Evolutionary conservation across 495 filamentous ascomycete genomes (phyloP).

Genomic region (Tuber borchii): DNA sequence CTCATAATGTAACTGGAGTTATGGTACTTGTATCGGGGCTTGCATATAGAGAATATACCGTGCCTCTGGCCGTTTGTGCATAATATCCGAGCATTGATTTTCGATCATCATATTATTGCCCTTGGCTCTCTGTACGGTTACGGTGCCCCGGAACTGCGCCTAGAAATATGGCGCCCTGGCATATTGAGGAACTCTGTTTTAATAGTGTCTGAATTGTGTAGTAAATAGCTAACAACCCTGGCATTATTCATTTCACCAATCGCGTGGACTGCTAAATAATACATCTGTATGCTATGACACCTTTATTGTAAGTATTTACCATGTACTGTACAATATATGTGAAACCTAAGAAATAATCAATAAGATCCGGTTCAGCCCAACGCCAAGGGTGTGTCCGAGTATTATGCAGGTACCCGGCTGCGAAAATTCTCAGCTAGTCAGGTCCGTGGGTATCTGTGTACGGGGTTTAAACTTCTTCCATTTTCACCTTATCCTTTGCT

Average conservation of each 20-base stretch:
- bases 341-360: background rate
- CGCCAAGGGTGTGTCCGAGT: background rate
- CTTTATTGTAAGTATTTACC: background rate
- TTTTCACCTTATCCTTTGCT: background rate
- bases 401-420: background rate
- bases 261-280: background rate
- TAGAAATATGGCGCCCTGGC: background rate
- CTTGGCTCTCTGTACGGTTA: background rate
- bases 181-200: background rate
- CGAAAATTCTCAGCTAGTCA: background rate
- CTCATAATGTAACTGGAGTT: background rate
- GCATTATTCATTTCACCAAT: background rate
- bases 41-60: background rate
- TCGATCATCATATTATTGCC: background rate
- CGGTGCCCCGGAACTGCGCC: background rate
- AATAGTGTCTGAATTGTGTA: background rate
- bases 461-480: background rate
- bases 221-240: background rate
- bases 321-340: background rate
- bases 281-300: background rate
- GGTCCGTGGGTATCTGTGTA: background rate
- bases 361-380: background rate
- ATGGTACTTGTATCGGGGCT: background rate
- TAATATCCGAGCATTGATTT: background rate
- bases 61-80: background rate